phyloP scores from a whole-genome alignment of 495 filamentous ascomycete genomes.

The Annulohypoxylon moriforme region DNA sequence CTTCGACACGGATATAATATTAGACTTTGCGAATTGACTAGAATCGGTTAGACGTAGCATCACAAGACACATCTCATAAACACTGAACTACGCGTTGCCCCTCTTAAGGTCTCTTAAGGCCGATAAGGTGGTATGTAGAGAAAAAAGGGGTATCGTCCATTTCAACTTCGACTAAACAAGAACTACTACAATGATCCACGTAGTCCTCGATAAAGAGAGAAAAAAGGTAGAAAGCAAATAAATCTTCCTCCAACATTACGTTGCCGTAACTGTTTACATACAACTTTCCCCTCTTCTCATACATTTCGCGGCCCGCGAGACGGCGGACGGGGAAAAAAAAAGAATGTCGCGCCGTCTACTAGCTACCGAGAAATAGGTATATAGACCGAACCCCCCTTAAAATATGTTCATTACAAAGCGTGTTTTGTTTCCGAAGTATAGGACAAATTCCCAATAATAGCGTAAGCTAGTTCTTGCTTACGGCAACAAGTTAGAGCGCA shows the following conservation, averaged over 20 bases:
- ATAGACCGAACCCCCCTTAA: conserved; percentile 5
- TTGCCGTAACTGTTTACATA: conserved; percentile 12
- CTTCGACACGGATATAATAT: background rate
- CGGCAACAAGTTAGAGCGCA: background rate
- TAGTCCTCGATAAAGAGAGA: conserved; percentile 19
- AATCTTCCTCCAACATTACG: conserved; percentile 19
- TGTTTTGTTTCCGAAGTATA: conserved; percentile 23
- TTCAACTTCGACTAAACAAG: conserved; percentile 45
- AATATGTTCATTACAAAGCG: conserved; percentile 42
- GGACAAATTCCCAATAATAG: conserved; percentile 17
- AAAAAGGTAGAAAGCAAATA: background rate
- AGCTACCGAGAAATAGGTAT: background rate
- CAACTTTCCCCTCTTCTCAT: conserved; percentile 32
- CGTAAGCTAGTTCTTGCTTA: background rate
- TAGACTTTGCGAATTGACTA: background rate
- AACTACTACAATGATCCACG: conserved; percentile 32
- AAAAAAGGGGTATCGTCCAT: conserved; percentile 51
- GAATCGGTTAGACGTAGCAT: background rate
- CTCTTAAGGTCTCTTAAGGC: too few species aligned
- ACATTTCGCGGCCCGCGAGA: conserved; percentile 6
- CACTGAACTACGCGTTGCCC: background rate
- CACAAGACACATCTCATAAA: background rate
- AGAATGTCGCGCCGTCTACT: conserved; percentile 3
- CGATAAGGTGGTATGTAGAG: background rate
- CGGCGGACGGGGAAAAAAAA: background rate